Conservation (phyloP, 352 stramenopile genomes). For the Globisporangium mamillatum region DNA sequence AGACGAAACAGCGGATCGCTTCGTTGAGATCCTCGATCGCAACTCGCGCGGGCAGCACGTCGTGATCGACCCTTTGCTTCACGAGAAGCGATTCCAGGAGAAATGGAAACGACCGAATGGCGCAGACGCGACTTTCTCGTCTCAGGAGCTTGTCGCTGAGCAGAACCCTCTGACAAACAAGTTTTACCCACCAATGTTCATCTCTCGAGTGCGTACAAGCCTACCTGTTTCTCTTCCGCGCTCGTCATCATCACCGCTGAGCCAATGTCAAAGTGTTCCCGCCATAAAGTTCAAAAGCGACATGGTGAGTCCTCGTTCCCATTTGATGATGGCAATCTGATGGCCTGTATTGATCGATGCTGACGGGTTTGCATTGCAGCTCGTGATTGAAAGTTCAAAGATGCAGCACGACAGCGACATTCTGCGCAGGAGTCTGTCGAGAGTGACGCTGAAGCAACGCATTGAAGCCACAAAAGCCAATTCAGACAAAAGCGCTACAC, state of each 20-base stretch:
- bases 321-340: neutral
- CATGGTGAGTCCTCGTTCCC: neutral
- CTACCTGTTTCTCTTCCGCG: neutral
- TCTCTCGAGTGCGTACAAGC: constrained; percentile 37
- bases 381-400: neutral
- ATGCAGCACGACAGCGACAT: constrained; percentile 40
- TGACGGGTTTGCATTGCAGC: neutral
- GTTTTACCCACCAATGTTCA: constrained; percentile 53
- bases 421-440: constrained; percentile 55
- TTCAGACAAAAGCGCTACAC: neutral
- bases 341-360: neutral
- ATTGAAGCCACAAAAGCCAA: constrained; percentile 23
- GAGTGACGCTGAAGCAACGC: constrained; percentile 52
- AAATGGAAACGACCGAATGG: constrained; percentile 43
- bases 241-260: neutral
- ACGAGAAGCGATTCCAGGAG: constrained; percentile 55
- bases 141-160: constrained; percentile 32
- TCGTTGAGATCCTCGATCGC: constrained; percentile 61
- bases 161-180: constrained; percentile 49
- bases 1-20: constrained; percentile 33
- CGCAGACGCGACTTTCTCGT: constrained; percentile 27
- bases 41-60: constrained; percentile 48
- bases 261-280: constrained; percentile 22
- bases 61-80: constrained; percentile 49
- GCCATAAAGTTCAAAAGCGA: constrained; percentile 17